phyloP scores from a whole-genome alignment of 176 grass and related monocot genomes.

The Calamus simplicifolius region DNA sequence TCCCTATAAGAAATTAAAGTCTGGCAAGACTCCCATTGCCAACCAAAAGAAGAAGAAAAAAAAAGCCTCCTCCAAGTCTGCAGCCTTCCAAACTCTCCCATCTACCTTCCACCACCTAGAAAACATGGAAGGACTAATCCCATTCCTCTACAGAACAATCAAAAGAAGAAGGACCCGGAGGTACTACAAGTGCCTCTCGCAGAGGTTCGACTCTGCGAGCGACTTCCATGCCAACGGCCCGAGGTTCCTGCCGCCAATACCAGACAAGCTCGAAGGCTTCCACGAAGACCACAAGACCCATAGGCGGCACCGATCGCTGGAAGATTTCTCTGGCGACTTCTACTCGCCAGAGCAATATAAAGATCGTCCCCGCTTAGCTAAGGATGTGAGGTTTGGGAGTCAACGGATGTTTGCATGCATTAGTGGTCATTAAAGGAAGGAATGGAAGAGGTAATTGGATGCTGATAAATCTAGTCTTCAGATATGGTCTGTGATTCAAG shows the following conservation, averaged over 20 bases:
- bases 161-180: constrained; percentile 47
- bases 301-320: constrained; percentile 48
- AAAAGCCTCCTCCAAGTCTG: no score
- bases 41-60: no score
- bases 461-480: no score
- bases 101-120: background rate
- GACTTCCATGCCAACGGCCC: constrained; percentile 8
- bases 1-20: no score
- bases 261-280: background rate
- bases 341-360: constrained; percentile 25
- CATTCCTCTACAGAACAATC: constrained; percentile 71
- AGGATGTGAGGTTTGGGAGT: constrained; percentile 26
- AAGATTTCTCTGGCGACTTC: constrained; percentile 41
- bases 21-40: no score
- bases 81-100: no score
- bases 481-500: no score
- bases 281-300: constrained; percentile 14
- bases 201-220: background rate
- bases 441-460: no score
- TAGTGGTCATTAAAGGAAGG: constrained; percentile 4
- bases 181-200: constrained; percentile 46
- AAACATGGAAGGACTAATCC: constrained; percentile 78
- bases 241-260: background rate
- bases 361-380: background rate
- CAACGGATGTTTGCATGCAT: constrained; percentile 55